These are phyloP conservation scores for Sclerotinia glacialis DNA, from an alignment of 2,329 filamentous ascomycete species.

Conservation along the genomic window DNA sequence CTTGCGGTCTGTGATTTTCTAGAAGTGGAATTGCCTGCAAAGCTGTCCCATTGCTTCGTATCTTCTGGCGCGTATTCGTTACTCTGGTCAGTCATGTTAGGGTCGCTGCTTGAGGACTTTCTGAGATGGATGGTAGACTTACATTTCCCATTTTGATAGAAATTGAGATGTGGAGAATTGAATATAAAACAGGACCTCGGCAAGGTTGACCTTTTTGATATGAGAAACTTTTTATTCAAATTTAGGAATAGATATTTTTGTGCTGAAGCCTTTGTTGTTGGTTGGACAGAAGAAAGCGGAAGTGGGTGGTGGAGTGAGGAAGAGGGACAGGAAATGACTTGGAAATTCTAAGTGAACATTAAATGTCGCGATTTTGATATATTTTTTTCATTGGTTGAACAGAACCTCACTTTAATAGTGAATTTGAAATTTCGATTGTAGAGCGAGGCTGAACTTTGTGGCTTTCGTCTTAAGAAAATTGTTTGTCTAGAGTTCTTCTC, in stretches of 20 bases:
- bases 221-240: accelerated
- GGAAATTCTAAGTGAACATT: neutral
- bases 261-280: neutral
- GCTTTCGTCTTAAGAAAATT: neutral
- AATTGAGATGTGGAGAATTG: neutral
- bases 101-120: neutral
- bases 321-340: neutral
- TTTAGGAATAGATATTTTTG: neutral
- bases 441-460: neutral
- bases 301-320: neutral
- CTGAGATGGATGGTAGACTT: neutral
- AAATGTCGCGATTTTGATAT: neutral
- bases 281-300: neutral
- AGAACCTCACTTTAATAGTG: neutral
- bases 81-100: neutral
- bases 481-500: neutral
- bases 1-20: neutral
- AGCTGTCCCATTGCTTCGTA: neutral
- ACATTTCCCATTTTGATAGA: neutral
- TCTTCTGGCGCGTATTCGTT: neutral
- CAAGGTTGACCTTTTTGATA: too few species aligned
- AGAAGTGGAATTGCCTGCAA: too few species aligned
- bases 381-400: neutral
- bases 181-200: neutral
- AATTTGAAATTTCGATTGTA: neutral